Percentiles rank a stretch among this genome's conserved stretches.
Conservation (phyloP, 768 basidiomycete species). For the Naganishia vishniacii region DNA sequence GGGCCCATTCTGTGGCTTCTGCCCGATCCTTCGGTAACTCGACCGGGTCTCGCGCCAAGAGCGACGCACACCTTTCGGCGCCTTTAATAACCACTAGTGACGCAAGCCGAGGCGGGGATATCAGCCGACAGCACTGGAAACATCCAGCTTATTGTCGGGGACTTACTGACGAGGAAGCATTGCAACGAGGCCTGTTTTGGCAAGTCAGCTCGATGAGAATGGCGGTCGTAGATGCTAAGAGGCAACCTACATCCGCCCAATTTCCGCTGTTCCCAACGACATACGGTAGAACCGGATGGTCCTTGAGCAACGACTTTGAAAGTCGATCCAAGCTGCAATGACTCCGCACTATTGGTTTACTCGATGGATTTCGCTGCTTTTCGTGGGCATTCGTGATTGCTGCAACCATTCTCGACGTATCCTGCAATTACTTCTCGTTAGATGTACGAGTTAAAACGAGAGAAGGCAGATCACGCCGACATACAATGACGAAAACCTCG, state of each 20-base stretch:
- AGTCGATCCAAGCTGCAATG: not conserved
- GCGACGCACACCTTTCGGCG: not conserved
- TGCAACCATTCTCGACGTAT: slow-evolving; percentile 38
- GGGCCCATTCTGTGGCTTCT: not conserved
- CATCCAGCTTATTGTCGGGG: not conserved
- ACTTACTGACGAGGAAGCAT: slow-evolving; percentile 38
- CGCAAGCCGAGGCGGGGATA: not conserved
- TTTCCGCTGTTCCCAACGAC: slow-evolving; percentile 43
- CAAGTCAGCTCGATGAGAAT: not conserved
- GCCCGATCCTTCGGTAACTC: not conserved
- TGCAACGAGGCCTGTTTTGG: slow-evolving; percentile 27
- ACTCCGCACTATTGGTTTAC: not conserved
- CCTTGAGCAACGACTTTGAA: not conserved
- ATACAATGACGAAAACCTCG: slow-evolving; percentile 37
- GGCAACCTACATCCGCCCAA: slow-evolving; percentile 36
- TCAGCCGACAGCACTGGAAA: too few relatives aligned
- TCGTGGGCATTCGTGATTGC: slow-evolving; percentile 29
- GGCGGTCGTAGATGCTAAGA: not conserved
- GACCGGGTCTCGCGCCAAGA: not conserved
- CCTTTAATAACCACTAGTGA: slow-evolving; percentile 8
- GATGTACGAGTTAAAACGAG: not conserved
- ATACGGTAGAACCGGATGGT: not conserved
- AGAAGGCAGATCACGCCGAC: not conserved
- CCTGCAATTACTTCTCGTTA: slow-evolving; percentile 26
- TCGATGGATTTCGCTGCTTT: not conserved